phyloP scores from a whole-genome alignment of 345 rosid species.

The Pistacia integerrima region DNA sequence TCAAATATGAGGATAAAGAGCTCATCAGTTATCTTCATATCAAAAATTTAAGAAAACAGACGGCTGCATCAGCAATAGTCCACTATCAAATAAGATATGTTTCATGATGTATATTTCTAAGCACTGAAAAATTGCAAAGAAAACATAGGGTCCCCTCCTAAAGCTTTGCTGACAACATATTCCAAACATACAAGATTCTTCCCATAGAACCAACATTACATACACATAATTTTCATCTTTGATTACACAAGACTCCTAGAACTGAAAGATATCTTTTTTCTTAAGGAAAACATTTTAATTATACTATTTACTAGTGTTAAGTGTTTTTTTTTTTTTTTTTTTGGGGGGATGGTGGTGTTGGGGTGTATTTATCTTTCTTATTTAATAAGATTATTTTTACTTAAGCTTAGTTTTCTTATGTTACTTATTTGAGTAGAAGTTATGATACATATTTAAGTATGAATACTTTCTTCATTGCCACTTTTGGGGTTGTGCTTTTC shows the following conservation, averaged over 20 bases:
- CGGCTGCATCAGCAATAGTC: background rate
- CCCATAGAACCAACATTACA: background rate
- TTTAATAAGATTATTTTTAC: no score
- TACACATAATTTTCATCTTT: background rate
- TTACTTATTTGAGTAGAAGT: no score
- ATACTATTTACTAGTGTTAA: no score
- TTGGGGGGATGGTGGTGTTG: no score
- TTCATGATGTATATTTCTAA: background rate
- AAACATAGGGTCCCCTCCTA: background rate
- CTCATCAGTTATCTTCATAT: background rate
- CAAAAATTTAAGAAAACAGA: background rate
- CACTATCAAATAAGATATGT: background rate
- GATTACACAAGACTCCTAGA: background rate
- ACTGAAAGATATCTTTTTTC: no score
- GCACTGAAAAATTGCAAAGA: background rate
- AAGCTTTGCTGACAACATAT: background rate
- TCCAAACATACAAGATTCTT: background rate
- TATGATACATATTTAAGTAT: no score
- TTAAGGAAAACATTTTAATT: no score
- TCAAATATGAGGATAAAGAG: background rate
- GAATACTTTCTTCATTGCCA: no score
- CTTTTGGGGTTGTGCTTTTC: no score
- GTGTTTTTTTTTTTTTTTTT: no score
- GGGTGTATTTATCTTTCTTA: no score
- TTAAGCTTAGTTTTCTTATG: no score